phyloP scores from a whole-genome alignment of 805 yeast species.

The Saccharomycopsis schoenii region DNA sequence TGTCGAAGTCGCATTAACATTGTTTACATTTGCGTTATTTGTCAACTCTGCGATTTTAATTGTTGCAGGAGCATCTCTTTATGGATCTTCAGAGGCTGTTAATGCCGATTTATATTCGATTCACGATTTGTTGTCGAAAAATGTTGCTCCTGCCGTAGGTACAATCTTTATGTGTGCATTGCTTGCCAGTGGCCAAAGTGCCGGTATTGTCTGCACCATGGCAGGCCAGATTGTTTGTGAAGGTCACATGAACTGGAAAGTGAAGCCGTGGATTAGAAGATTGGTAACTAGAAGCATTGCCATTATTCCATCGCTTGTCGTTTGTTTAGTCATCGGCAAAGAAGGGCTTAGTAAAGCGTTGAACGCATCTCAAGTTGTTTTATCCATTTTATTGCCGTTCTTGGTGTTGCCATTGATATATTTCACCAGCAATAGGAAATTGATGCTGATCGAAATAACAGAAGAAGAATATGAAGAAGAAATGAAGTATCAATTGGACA shows the following conservation, averaged over 20 bases:
- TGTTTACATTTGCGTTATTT: slow-evolving; percentile 74
- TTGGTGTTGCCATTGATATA: slow-evolving; percentile 77
- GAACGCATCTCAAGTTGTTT: slow-evolving; percentile 77
- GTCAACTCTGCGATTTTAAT: slow-evolving; percentile 78
- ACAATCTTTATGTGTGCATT: slow-evolving; percentile 78
- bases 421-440: slow-evolving; percentile 59
- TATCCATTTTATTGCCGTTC: slow-evolving; percentile 75
- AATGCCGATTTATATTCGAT: slow-evolving; percentile 79
- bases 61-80: slow-evolving; percentile 72
- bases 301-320: slow-evolving; percentile 68
- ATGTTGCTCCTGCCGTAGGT: slow-evolving; percentile 70
- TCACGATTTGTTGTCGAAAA: slow-evolving; percentile 48
- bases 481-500: background rate
- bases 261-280: slow-evolving; percentile 74
- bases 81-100: slow-evolving; percentile 56
- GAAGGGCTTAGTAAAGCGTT: slow-evolving; percentile 62
- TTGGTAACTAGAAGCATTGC: slow-evolving; percentile 69
- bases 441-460: slow-evolving; percentile 47
- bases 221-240: slow-evolving; percentile 86
- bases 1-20: slow-evolving; percentile 56
- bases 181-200: slow-evolving; percentile 78
- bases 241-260: slow-evolving; percentile 77
- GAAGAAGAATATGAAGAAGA: slow-evolving; percentile 3
- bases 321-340: slow-evolving; percentile 64
- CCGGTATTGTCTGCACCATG: slow-evolving; percentile 88